Base-by-base conservation (phyloP, 495 filamentous ascomycete genomes). In the Annulohypoxylon nitens region DNA sequence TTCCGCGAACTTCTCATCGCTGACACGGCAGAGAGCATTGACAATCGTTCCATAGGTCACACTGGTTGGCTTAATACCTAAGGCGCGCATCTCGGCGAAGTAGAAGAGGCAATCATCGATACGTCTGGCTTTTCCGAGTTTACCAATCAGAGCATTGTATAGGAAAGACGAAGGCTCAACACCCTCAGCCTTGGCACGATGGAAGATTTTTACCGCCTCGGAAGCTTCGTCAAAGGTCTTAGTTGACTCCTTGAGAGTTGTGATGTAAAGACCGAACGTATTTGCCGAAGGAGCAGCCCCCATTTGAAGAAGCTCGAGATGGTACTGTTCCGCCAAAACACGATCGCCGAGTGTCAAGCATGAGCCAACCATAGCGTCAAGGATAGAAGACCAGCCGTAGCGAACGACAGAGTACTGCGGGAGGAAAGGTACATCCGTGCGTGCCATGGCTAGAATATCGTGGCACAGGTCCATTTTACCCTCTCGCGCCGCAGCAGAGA, bases 41-140 rank as follows among this genome's bases (percentile, higher is more conserved):
- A 99, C 95, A 69, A 99, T 93, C 33, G 96, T 99, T 70, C 96
- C 96, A 76, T 98, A 99, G 6, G 96, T 98, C 73, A 99, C 96
- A 65, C 94, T 97, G 5, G 96, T 99, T 2, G 96, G 96, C 73
- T 94, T 93, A 76, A 98, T 96, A 58, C 93, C 93, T 53, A 94
- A 89, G 48, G 89, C 87, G 70, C 96, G 93, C 96, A 99, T 99
- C 84, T 98, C 95, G 51, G 90, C 91, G 77, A 98, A 99, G 88
- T 97, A 98, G 79, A 94, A 94, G 23, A 98, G 90, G 77, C 95
- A 97, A 82, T 99, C 96, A 76, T 98, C 96, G 65, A 98, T 98
- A 70, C 96, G 93, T 59, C 96, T 91, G 53, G 96, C 96, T 84
- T 98, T 98, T 75, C 95, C 97, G 34, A 99, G 90, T 83, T 99